Evolutionary conservation across 208 protist species (phyloP).

Genomic region (Acanthamoeba sp.): DNA sequence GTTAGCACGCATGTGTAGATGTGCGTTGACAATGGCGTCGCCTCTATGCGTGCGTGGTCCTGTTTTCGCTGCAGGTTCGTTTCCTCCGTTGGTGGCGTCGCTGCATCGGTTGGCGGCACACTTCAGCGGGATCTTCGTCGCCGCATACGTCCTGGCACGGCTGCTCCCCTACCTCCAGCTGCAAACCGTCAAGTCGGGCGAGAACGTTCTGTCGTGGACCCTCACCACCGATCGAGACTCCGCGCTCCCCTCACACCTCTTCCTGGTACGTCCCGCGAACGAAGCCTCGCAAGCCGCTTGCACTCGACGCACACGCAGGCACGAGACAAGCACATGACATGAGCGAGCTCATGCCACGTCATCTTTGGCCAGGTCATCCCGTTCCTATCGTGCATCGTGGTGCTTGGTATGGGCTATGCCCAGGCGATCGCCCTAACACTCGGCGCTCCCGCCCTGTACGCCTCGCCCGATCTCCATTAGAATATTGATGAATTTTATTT

Average conservation of each 20-base stretch:
- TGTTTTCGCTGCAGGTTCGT: neutral
- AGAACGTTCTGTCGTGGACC: neutral
- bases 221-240: neutral
- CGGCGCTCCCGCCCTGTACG: neutral
- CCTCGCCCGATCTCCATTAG: neutral
- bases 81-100: neutral
- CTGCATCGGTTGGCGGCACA: constrained; percentile 20
- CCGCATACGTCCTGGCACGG: neutral
- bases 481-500: no score
- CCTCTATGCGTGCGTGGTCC: neutral
- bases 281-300: no score
- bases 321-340: neutral
- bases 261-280: neutral
- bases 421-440: neutral
- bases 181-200: neutral
- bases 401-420: neutral
- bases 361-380: neutral
- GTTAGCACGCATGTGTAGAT: no score
- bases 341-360: neutral
- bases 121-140: neutral
- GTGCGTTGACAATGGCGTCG: no score
- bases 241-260: neutral
- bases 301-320: neutral
- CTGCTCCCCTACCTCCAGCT: constrained; percentile 2
- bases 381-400: neutral